These are phyloP conservation scores for Alternaria sp. DNA, from an alignment of 2,329 filamentous ascomycete genomes.

Conservation along the genomic window DNA sequence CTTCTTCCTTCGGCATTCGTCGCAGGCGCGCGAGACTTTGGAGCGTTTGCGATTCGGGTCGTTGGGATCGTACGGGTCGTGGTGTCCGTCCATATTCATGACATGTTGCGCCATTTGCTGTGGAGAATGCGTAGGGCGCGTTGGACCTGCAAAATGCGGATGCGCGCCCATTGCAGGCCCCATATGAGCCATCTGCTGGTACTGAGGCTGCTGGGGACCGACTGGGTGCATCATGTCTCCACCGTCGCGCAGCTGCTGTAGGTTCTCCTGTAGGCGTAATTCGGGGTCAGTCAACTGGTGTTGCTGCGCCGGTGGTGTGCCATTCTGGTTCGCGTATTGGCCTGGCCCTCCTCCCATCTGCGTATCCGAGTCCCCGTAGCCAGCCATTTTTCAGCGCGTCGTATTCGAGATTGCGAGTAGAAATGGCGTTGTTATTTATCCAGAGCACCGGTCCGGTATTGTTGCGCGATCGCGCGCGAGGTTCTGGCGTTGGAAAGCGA, in stretches of 20 bases:
- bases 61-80: slow-evolving; percentile 43
- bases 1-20: slow-evolving; percentile 52
- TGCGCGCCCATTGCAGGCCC: slow-evolving; percentile 37
- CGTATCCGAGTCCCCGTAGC: slow-evolving; percentile 44
- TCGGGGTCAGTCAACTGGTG: slow-evolving; percentile 42
- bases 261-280: slow-evolving; percentile 43
- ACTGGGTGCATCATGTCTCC: slow-evolving; percentile 41
- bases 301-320: slow-evolving; percentile 42
- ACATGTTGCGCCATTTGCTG: slow-evolving; percentile 50
- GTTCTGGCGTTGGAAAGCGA: slow-evolving; percentile 28
- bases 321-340: slow-evolving; percentile 47
- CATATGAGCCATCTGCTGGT: slow-evolving; percentile 37
- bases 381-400: slow-evolving; percentile 35
- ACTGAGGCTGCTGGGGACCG: slow-evolving; percentile 36
- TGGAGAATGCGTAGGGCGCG: slow-evolving; percentile 46
- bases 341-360: slow-evolving; percentile 42
- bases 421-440: not conserved
- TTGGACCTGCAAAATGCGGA: slow-evolving; percentile 44
- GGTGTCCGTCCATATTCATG: slow-evolving; percentile 47
- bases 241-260: slow-evolving; percentile 43
- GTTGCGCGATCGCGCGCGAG: slow-evolving; percentile 26
- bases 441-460: slow-evolving; percentile 5
- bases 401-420: slow-evolving; percentile 15
- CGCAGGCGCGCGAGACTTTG: slow-evolving; percentile 52
- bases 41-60: slow-evolving; percentile 48